Evolutionary conservation across 1,284 basidiomycete species (phyloP).

Genomic region (Inonotus obliquus): DNA sequence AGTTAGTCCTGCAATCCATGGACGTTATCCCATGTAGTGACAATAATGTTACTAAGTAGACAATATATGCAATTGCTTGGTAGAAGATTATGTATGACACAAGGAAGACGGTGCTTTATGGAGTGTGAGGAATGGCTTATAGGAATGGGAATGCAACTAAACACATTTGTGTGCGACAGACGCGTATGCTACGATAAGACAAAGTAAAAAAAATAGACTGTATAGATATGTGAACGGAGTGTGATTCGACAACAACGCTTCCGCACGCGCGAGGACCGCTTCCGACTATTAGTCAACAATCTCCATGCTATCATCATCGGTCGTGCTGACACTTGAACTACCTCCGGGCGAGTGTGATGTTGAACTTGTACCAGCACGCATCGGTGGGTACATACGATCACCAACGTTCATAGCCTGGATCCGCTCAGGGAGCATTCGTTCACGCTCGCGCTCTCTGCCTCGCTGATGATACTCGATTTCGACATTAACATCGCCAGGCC

Average conservation of each 20-base stretch:
- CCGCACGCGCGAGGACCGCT: neutral
- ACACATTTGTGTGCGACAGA: neutral
- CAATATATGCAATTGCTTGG: neutral
- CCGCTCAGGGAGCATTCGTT: neutral
- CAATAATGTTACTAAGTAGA: neutral
- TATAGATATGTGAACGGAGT: neutral
- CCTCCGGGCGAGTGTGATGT: neutral
- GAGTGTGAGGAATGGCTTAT: neutral
- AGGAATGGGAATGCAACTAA: neutral
- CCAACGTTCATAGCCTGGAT: conserved; percentile 13
- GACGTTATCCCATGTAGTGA: too few species aligned
- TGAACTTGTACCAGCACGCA: neutral
- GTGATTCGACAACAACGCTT: neutral
- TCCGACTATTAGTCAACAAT: neutral
- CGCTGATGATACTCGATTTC: neutral
- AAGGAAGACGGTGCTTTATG: neutral
- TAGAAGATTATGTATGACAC: neutral
- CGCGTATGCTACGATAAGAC: neutral
- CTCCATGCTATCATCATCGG: conserved; percentile 6
- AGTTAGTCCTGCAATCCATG: too few species aligned
- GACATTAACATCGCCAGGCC: neutral
- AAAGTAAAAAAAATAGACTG: neutral
- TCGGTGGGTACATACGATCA: neutral
- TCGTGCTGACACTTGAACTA: neutral
- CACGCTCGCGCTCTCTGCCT: neutral